These are phyloP conservation scores for Clarireedia hainanense DNA, from an alignment of 2,329 filamentous ascomycete genomes.

Conservation along the genomic window DNA sequence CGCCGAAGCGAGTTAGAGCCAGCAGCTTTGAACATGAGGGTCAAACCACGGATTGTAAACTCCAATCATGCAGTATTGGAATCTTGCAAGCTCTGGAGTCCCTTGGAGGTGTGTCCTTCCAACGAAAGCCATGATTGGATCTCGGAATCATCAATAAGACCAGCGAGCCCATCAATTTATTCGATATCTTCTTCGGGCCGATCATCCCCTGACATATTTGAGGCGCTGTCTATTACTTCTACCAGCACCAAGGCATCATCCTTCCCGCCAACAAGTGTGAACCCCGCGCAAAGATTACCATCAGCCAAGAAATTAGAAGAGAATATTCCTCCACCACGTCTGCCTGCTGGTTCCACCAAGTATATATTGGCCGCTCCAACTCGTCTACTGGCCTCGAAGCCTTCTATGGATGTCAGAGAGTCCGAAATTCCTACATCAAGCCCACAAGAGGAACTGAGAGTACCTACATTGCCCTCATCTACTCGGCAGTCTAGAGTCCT, in stretches of 20 bases:
- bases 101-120: slow-evolving; percentile 4
- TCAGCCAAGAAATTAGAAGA: slow-evolving; percentile 12
- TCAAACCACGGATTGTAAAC: slow-evolving; percentile 14
- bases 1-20: slow-evolving; percentile 18
- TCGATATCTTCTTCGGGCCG: slow-evolving; percentile 24
- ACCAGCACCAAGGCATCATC: slow-evolving; percentile 29
- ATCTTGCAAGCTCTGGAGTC: slow-evolving; percentile 24
- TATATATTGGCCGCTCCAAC: slow-evolving; percentile 14
- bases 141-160: slow-evolving; percentile 27
- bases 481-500: slow-evolving; percentile 23
- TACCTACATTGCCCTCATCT: slow-evolving; percentile 8
- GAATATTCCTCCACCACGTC: slow-evolving; percentile 1
- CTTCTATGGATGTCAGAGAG: background rate
- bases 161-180: slow-evolving; percentile 25
- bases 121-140: slow-evolving; percentile 25
- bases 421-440: background rate
- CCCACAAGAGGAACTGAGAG: too few relatives aligned
- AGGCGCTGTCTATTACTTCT: slow-evolving; percentile 26
- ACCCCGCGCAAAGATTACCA: slow-evolving; percentile 12
- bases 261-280: background rate
- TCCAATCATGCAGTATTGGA: slow-evolving; percentile 12
- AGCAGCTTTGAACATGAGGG: slow-evolving; percentile 21
- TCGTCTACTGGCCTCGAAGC: background rate
- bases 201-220: slow-evolving; percentile 24
- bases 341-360: slow-evolving; percentile 13